phyloP scores from a whole-genome alignment of 2,329 filamentous ascomycete genomes.

The Pseudogymnoascus sp. region DNA sequence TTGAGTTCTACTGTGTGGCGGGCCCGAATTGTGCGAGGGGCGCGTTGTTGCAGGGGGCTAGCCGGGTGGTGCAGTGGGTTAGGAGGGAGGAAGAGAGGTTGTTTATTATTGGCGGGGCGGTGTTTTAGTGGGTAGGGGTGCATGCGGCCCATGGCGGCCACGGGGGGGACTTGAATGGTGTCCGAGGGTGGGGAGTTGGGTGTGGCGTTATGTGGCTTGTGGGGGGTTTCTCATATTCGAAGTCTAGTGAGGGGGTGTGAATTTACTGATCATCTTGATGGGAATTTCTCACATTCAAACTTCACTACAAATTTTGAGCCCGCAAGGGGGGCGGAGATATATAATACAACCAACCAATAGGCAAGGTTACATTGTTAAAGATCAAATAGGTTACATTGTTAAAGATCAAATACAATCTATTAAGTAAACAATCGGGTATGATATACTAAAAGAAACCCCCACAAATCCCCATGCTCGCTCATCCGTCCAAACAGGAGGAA shows the following conservation, averaged over 20 bases:
- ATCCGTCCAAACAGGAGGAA: neutral
- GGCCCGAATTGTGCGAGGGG: constrained; percentile 58
- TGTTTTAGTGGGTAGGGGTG: constrained; percentile 39
- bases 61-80: constrained; percentile 85
- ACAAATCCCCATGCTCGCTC: neutral
- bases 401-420: neutral
- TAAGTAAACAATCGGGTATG: neutral
- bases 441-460: neutral
- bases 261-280: neutral
- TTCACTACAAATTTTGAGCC: neutral
- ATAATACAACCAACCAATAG: neutral
- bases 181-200: neutral
- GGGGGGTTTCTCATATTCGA: neutral
- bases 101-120: constrained; percentile 96
- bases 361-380: neutral
- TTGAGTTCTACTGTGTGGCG: constrained; percentile 94
- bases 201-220: neutral
- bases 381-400: neutral
- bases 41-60: constrained; percentile 74
- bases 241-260: neutral
- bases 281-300: neutral
- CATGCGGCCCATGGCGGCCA: neutral
- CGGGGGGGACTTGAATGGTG: neutral
- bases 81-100: constrained; percentile 84
- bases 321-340: neutral